A percentile compares a stretch with the other conserved stretches of the same genome.
phyloP scores from a whole-genome alignment of 352 stramenopile species.

The Phytophthora megakarya region DNA sequence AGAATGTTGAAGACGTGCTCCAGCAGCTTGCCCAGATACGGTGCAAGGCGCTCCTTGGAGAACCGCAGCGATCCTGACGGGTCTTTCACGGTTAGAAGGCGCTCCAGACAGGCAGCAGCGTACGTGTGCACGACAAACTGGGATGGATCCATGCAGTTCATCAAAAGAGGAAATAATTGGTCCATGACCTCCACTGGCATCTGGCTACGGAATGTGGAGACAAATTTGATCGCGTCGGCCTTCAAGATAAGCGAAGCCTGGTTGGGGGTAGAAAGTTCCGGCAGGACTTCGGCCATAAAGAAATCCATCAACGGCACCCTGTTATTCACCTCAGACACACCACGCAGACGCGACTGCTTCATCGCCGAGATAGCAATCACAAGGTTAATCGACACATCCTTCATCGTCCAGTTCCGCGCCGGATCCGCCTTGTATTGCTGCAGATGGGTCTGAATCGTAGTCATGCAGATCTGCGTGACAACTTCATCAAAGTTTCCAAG shows the following conservation, averaged over 20 bases:
- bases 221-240: slow-evolving; percentile 98
- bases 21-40: slow-evolving; percentile 93
- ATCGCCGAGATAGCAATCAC: slow-evolving; percentile 96
- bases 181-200: slow-evolving; percentile 93
- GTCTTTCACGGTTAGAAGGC: slow-evolving; percentile 96
- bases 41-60: slow-evolving; percentile 85
- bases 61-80: slow-evolving; percentile 64
- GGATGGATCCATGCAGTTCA: slow-evolving; percentile 81
- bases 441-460: slow-evolving; percentile 92
- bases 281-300: slow-evolving; percentile 93
- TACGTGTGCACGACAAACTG: slow-evolving; percentile 98
- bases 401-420: slow-evolving; percentile 92
- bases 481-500: slow-evolving; percentile 94
- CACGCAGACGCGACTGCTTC: slow-evolving; percentile 91
- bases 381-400: slow-evolving; percentile 96
- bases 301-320: slow-evolving; percentile 97
- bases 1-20: slow-evolving; percentile 96
- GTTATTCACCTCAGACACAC: slow-evolving; percentile 95
- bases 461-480: slow-evolving; percentile 94
- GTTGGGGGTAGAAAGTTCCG: slow-evolving; percentile 89
- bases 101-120: slow-evolving; percentile 95
- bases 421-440: slow-evolving; percentile 89
- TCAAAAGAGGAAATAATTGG: slow-evolving; percentile 93
- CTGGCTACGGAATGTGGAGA: slow-evolving; percentile 98
- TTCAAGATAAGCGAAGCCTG: slow-evolving; percentile 94